These are phyloP conservation scores for Blastobotrys malaysiensis DNA, from an alignment of 1,139 yeast genomes.

Conservation along the genomic window DNA sequence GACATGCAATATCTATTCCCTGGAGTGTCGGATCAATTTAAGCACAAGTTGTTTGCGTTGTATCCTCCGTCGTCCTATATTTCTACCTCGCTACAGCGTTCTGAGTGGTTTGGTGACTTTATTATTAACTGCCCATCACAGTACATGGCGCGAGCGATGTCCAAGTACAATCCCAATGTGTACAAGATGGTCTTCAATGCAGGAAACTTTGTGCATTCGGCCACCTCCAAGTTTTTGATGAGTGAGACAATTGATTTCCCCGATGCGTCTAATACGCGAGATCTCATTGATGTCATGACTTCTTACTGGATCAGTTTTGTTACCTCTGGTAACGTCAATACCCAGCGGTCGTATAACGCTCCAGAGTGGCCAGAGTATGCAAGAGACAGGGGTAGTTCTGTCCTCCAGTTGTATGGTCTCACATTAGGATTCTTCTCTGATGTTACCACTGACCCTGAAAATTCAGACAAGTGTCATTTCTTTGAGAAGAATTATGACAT, in stretches of 20 bases:
- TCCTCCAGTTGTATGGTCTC: not conserved
- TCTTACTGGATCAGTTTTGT: conserved; percentile 14
- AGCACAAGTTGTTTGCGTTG: conserved; percentile 4
- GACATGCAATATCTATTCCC: conserved; percentile 11
- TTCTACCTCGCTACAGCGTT: conserved; percentile 9
- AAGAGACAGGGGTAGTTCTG: not conserved
- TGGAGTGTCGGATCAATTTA: not conserved
- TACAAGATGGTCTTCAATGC: conserved; percentile 14
- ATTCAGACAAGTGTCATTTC: not conserved
- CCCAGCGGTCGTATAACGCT: not conserved
- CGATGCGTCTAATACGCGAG: conserved; percentile 7
- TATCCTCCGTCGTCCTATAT: conserved; percentile 7
- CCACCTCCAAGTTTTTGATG: conserved; percentile 9
- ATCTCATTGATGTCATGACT: conserved; percentile 8
- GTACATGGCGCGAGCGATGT: conserved; percentile 10
- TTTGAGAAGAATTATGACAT: not conserved
- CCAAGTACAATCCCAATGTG: not conserved
- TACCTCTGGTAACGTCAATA: conserved; percentile 12
- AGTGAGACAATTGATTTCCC: conserved; percentile 1
- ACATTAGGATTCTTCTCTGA: not conserved
- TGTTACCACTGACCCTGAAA: not conserved
- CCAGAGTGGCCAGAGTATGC: conserved; percentile 7
- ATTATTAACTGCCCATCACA: conserved; percentile 15
- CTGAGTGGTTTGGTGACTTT: conserved; percentile 14
- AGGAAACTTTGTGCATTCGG: conserved; percentile 13